Evolutionary conservation across 192 early-diverging fungal genomes (phyloP).

Genomic region (Pilaira anomala): DNA sequence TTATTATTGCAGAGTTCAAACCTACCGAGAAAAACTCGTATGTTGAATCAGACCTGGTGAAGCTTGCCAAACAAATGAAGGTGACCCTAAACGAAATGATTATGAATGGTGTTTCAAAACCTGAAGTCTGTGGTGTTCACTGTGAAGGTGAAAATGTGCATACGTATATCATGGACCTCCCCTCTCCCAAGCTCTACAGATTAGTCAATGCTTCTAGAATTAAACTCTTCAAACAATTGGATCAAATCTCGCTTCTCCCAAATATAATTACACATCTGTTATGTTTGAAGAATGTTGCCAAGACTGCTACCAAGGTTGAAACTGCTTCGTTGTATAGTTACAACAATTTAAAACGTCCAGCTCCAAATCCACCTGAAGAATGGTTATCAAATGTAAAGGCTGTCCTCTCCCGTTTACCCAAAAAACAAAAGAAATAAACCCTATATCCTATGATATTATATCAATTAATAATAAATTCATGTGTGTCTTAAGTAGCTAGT

Average conservation of each 20-base stretch:
- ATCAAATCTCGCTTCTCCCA: slow-evolving; percentile 7
- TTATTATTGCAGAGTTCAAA: slow-evolving; percentile 2
- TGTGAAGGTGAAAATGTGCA: slow-evolving; percentile 12
- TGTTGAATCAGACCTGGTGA: slow-evolving; percentile 14
- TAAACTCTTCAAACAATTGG: not conserved
- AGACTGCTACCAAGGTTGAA: slow-evolving; percentile 1
- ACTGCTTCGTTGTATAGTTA: not conserved
- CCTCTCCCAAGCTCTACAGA: slow-evolving; percentile 16
- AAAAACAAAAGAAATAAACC: slow-evolving; percentile 4
- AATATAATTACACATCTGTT: slow-evolving; percentile 3
- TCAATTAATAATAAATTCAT: not conserved
- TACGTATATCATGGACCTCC: slow-evolving; percentile 11
- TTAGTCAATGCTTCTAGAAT: slow-evolving; percentile 4
- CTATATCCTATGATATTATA: not conserved
- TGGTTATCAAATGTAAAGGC: not conserved
- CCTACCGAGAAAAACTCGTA: not conserved
- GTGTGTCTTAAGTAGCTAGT: not conserved
- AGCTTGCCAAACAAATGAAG: slow-evolving; percentile 14
- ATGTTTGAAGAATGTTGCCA: slow-evolving; percentile 4
- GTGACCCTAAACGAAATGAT: not conserved
- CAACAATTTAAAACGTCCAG: not conserved
- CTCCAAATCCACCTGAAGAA: not conserved
- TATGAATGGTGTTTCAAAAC: not conserved
- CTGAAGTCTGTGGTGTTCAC: not conserved
- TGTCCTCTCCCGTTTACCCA: not conserved